Evolutionary conservation across 768 basidiomycete species (phyloP), one percentile per base, ranked within the genome.

Genomic region (Serendipita vermifera): DNA sequence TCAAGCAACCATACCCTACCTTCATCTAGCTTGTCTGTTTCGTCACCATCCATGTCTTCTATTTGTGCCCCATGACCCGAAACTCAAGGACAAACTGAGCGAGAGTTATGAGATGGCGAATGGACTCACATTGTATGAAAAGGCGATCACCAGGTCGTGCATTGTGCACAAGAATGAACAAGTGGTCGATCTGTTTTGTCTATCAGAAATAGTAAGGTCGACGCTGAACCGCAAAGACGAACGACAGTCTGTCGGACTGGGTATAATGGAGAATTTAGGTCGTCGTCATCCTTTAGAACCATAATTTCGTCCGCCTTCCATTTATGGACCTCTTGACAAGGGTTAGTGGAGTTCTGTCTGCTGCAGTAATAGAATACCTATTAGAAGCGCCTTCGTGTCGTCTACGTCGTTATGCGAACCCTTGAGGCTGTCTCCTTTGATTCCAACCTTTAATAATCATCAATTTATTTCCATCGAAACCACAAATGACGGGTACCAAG

Each of bases 31-130:
- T 33, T 43, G 26, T 57, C 56, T 15, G 15, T 22, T 46, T 57
- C 56, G 33, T 57, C 56, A 3, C 56, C 56, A 20, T 57, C 56
- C 41, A 33, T 22, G 43, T 57, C 56, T 24, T 51, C 13, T 32
- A 57, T 46, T 26, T 57, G 56, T 9, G 41, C 40, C 6, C 56
- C 56, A 24, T 57, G 56, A 9, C 56, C 56, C 15, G 56, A 40
- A 48, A 57, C 56, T 48, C 14, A 26, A 32, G 22, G 24, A 27
- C 33, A n/a, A 9, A 3, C 27, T 36, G 17, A 55, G 14, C 38
- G 32, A 35, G 26, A 7, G 6, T 7, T 29, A 17, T 13, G 5
- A 41, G 36, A 15, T 13, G n/a, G 24, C 6, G 6, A n/a, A 20
- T 20, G 24, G 17, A 24, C 46, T 51, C 24, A 29, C 46, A 51